Conservation (phyloP, 2,329 filamentous ascomycete species). For the Colletotrichum eleusines region DNA sequence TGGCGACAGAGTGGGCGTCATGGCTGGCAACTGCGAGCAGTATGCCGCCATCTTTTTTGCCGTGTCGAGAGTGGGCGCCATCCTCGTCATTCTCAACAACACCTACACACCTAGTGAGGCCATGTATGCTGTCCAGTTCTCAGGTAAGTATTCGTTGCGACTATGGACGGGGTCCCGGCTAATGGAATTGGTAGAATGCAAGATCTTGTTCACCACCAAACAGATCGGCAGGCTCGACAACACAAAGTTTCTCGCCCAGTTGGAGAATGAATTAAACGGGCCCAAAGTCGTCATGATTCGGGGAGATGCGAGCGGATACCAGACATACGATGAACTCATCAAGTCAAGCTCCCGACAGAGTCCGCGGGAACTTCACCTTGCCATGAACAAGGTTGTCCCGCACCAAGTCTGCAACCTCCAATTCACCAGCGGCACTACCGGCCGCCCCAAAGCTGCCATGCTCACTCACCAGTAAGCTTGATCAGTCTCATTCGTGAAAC, state of each 20-base stretch:
- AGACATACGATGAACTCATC: constrained; percentile 71
- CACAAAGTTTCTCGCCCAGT: constrained; percentile 65
- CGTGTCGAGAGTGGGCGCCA: constrained; percentile 73
- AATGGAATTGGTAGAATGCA: constrained; percentile 67
- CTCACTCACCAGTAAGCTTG: constrained; percentile 74
- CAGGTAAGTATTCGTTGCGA: constrained; percentile 59
- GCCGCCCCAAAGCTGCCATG: constrained; percentile 80
- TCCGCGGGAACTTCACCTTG: constrained; percentile 63
- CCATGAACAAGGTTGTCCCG: constrained; percentile 68
- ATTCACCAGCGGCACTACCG: constrained; percentile 82
- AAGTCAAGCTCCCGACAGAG: constrained; percentile 62
- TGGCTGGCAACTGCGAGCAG: constrained; percentile 85
- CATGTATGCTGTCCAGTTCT: constrained; percentile 77
- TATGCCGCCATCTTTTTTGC: constrained; percentile 84
- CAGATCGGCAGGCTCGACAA: constrained; percentile 77
- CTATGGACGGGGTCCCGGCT: neutral
- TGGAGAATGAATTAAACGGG: constrained; percentile 59
- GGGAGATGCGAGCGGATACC: constrained; percentile 65
- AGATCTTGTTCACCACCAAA: constrained; percentile 78
- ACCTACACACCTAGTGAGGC: constrained; percentile 82
- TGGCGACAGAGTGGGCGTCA: constrained; percentile 79
- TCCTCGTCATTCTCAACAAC: constrained; percentile 84
- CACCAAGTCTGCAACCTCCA: constrained; percentile 80
- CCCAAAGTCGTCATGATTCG: constrained; percentile 72
- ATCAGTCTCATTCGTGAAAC: neutral